Evolutionary conservation across 2,329 filamentous ascomycete species (phyloP), one percentile per base, ranked within the genome.

Genomic region (Aspergillus felis): DNA sequence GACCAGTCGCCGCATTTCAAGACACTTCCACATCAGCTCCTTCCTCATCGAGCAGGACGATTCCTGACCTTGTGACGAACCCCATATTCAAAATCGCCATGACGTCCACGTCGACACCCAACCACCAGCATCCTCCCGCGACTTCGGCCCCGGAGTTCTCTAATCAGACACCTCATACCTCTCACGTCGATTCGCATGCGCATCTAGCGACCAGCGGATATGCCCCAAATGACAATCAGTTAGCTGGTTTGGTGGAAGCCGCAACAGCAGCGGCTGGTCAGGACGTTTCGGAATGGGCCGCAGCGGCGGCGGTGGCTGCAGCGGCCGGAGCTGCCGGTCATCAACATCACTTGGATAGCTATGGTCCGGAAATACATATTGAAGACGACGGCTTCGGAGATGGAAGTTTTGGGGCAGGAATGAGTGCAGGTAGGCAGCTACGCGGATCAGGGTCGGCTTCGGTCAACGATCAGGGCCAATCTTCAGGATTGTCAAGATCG

Each of bases 241-340:
- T 79, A 14, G 77, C 77, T 4, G 77, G 76, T 3, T 61, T 79
- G 35, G 76, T 79, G 6, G 74, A 79, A 62, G 77, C 76, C 29
- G 77, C 77, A 2, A 79, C 77, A 2, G 77, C 76, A 1, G 76
- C 76, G 32, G 77, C 76, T 38, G 72, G 70, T 20, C 70, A 75
- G 57, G 70, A 75, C 57, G 68, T 74, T 9, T 71, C 69, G 25
- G 68, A 75, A 56, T 72, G 70, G 81, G 74, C 66, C 66, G 79
- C 67, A 66, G 69, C 38, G 72, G 78, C 68, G 66, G 75, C 77
- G 75, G 81, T 60, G 73, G 78, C 58, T 68, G 80, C 66, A 66
- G 80, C 63, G 69, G 79, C 74, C 76, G 81, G 67, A 75, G 79
- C 64, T 76, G 81, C 70, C 2, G 64, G 66, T 2, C 65, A 71